Evolutionary conservation across 192 early-diverging fungal genomes (phyloP).

Genomic region (Podila horticola): DNA sequence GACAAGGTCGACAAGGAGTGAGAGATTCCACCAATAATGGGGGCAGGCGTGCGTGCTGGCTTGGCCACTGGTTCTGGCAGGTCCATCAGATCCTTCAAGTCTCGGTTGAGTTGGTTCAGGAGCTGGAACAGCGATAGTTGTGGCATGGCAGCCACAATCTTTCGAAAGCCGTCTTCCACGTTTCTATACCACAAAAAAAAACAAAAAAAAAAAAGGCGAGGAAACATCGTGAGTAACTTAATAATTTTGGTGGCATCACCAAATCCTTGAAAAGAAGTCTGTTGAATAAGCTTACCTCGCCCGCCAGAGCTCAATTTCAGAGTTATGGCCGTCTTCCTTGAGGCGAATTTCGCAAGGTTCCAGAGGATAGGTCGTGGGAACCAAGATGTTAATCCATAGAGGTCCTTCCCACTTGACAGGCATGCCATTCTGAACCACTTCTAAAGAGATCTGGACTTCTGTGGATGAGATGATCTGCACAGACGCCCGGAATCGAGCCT

Average conservation of each 20-base stretch:
- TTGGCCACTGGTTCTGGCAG: conserved; percentile 2
- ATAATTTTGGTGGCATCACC: neutral
- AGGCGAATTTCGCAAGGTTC: conserved; percentile 53
- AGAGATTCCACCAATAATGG: neutral
- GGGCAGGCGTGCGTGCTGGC: neutral
- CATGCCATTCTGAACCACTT: conserved; percentile 19
- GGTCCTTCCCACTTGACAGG: conserved; percentile 33
- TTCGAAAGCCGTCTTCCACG: conserved; percentile 43
- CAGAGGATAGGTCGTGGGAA: conserved; percentile 53
- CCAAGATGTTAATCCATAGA: conserved; percentile 42
- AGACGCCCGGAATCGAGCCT: conserved; percentile 16
- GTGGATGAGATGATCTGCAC: conserved; percentile 27
- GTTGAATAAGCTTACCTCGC: conserved; percentile 16
- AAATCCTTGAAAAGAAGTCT: neutral
- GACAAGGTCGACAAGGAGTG: neutral
- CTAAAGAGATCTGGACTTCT: conserved; percentile 26
- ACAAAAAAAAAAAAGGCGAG: neutral
- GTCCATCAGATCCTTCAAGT: conserved; percentile 37
- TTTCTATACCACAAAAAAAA: conserved; percentile 12
- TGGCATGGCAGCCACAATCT: conserved; percentile 19
- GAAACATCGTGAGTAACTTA: neutral
- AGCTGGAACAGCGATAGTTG: conserved; percentile 45
- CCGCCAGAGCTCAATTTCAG: conserved; percentile 42
- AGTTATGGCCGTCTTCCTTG: conserved; percentile 31
- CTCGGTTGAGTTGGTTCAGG: conserved; percentile 42